These are phyloP conservation scores for Escallonia rubra DNA, from an alignment of 129 eudicot genomes.

Conservation along the genomic window DNA sequence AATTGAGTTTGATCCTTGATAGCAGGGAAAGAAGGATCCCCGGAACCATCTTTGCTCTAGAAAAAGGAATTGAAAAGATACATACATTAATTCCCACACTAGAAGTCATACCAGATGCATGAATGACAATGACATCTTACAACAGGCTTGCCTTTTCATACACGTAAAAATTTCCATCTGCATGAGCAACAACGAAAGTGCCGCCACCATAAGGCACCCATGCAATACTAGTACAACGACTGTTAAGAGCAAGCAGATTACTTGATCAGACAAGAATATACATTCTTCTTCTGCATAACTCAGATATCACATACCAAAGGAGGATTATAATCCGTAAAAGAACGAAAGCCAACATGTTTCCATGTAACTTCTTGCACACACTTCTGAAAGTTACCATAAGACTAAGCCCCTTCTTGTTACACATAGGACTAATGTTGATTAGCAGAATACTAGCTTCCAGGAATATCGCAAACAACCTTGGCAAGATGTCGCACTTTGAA, in stretches of 20 bases:
- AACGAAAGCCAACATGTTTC: too few species aligned
- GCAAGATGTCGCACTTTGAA: too few species aligned
- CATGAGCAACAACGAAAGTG: constrained; percentile 77
- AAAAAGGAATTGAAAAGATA: constrained; percentile 1
- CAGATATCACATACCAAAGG: neutral
- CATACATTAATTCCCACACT: constrained; percentile 10
- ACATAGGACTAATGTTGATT: too few species aligned
- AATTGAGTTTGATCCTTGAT: constrained; percentile 79
- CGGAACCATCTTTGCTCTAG: constrained; percentile 80
- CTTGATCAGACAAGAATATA: constrained; percentile 21
- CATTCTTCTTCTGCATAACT: neutral
- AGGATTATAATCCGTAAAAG: too few species aligned
- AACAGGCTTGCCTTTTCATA: constrained; percentile 80
- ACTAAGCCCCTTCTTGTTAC: too few species aligned
- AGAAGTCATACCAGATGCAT: neutral
- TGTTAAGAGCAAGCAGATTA: constrained; percentile 34
- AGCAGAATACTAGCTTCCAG: too few species aligned
- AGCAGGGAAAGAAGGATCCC: constrained; percentile 72
- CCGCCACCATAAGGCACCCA: constrained; percentile 96
- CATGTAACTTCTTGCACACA: neutral
- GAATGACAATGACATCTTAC: neutral
- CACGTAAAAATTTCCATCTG: constrained; percentile 87
- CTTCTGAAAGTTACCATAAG: neutral
- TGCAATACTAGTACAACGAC: constrained; percentile 83
- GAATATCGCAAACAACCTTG: too few species aligned